phyloP scores from a whole-genome alignment of 306 rosid genomes.

The Ammopiptanthus mongolicus region DNA sequence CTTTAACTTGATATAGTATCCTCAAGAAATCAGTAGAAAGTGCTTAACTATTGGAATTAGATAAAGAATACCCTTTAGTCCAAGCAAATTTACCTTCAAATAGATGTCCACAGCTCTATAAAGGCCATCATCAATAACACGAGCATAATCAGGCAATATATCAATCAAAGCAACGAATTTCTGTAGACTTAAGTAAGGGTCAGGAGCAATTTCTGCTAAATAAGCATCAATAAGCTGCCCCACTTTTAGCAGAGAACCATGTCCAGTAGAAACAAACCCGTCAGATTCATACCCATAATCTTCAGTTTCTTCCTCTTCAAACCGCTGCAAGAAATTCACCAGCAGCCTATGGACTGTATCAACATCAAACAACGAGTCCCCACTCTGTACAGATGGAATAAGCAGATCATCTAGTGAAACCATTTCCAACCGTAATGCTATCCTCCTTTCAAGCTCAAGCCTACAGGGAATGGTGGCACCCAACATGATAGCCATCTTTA shows the following conservation, averaged over 20 bases:
- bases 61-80: background rate
- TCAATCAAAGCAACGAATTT: constrained; percentile 66
- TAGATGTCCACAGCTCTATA: constrained; percentile 82
- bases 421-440: constrained; percentile 57
- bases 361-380: constrained; percentile 73
- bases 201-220: constrained; percentile 87
- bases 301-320: constrained; percentile 70
- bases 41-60: background rate
- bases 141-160: constrained; percentile 83
- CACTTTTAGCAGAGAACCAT: constrained; percentile 70
- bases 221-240: constrained; percentile 76
- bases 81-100: constrained; percentile 54
- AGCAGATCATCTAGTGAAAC: constrained; percentile 76
- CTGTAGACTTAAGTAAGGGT: constrained; percentile 55
- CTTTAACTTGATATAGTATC: background rate
- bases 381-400: constrained; percentile 58
- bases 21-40: background rate
- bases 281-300: constrained; percentile 83
- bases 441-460: constrained; percentile 84
- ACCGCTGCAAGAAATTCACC: constrained; percentile 59
- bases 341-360: constrained; percentile 73
- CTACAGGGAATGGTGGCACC: constrained; percentile 57
- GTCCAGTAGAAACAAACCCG: constrained; percentile 49
- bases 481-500: constrained; percentile 71
- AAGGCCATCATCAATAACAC: constrained; percentile 79